phyloP scores from a whole-genome alignment of 1,284 basidiomycete species.

The Ceratobasidium sp. region DNA sequence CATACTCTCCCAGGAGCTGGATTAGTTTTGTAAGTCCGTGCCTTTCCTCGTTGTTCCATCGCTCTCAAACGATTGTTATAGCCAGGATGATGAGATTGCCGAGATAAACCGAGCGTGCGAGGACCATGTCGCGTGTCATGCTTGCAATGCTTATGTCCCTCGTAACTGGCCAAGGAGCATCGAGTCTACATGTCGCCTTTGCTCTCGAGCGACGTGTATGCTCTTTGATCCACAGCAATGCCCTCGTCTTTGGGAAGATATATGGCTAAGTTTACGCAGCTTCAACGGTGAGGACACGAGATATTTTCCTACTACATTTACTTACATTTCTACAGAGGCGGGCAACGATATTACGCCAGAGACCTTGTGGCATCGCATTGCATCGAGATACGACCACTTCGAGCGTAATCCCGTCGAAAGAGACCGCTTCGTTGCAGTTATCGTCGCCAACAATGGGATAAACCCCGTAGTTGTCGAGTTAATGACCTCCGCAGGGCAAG shows the following conservation, averaged over 20 bases:
- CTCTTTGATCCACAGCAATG: conserved; percentile 28
- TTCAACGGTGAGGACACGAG: conserved; percentile 14
- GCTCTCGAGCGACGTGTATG: conserved; percentile 3
- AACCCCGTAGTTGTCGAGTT: background rate
- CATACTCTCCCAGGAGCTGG: conserved; percentile 9
- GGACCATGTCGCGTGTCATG: conserved; percentile 13
- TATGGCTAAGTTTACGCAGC: background rate
- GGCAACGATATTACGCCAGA: background rate
- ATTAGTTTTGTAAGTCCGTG: conserved; percentile 21
- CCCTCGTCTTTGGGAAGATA: background rate
- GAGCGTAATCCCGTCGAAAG: conserved; percentile 7
- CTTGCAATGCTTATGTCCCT: conserved; percentile 23
- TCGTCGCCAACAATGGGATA: conserved; percentile 7
- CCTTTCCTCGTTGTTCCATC: background rate
- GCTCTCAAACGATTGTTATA: background rate
- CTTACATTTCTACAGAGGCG: background rate
- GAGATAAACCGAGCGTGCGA: conserved; percentile 28
- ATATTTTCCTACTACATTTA: background rate
- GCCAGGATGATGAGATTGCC: conserved; percentile 12
- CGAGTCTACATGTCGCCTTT: conserved; percentile 13
- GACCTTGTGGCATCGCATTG: background rate
- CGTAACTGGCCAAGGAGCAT: conserved; percentile 9
- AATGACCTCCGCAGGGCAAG: conserved; percentile 12
- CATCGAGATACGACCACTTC: conserved; percentile 2
- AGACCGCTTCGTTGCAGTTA: background rate